Evolutionary conservation across 306 rosid genomes (phyloP), one percentile per base, ranked within the genome.

Genomic region (Dalbergia oliveri): DNA sequence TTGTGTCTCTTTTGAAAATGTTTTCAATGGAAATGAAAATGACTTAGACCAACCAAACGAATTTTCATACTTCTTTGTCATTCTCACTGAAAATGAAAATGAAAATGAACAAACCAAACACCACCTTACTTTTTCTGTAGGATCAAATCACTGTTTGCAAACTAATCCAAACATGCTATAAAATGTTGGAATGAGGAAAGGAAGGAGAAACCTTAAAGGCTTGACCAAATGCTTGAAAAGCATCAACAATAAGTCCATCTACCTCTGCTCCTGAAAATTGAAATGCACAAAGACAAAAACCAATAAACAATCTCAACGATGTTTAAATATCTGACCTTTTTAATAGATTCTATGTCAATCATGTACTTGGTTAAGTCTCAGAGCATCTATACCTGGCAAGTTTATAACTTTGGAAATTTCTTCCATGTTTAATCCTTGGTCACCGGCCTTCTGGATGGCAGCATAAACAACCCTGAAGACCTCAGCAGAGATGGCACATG

Each of bases 391-490:
- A 94, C 99, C 97, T 86, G 94, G 92, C 77, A 71, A 74, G 84
- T 90, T 83, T 80, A 88, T 83, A 63, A 86, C 35, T 77, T 39
- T 87, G 76, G 93, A 84, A 85, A 95, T 83, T 84, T 93, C 98
- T 77, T 79, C 86, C 37, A 91, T 85, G 88, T 92, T 82, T 88
- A 95, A 88, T 73, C 99, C 99, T 84, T 91, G 98, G 83, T 95
- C 99, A 70, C 99, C 97, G 50, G 91, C 94, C 84, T 83, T 90
- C 82, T 85, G 91, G 76, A 93, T 90, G 76, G 99, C 90, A 85
- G 85, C 78, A 88, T 80, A 90, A 83, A 90, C 87, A 53, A 85
- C 81, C 84, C 67, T 75, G 83, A 95, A 90, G 72, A 89, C 87
- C 82, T 89, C 93, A 23, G 94, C 88, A 65, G 73, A 41, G 77